Percentiles rank a stretch among this genome's conserved stretches.
phyloP scores from a whole-genome alignment of 2,329 filamentous ascomycete species.

The Calonectria crousiana region DNA sequence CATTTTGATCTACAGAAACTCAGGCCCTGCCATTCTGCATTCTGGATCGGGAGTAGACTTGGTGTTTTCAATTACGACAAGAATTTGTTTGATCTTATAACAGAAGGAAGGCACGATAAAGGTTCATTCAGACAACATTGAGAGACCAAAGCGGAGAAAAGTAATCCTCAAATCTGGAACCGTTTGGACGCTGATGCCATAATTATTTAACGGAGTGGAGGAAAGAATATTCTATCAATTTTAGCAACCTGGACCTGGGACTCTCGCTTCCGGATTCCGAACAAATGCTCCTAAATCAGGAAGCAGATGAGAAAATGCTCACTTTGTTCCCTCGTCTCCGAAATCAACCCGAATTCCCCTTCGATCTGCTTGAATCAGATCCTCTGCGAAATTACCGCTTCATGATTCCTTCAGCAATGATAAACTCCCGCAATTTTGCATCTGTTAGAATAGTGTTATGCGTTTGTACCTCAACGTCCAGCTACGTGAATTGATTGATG shows the following conservation, averaged over 20 bases:
- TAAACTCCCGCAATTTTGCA: conserved; percentile 46
- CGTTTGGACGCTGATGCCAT: conserved; percentile 58
- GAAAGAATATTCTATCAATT: conserved; percentile 57
- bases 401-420: conserved; percentile 38
- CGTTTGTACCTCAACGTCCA: conserved; percentile 49
- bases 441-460: conserved; percentile 48
- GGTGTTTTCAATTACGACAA: conserved; percentile 67
- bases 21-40: conserved; percentile 54
- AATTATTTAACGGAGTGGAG: conserved; percentile 68
- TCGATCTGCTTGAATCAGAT: conserved; percentile 33
- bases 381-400: conserved; percentile 43
- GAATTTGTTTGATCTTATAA: conserved; percentile 64
- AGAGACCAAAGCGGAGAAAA: conserved; percentile 50
- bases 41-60: conserved; percentile 63
- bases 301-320: conserved; percentile 35
- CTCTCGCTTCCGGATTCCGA: conserved; percentile 26
- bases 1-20: conserved; percentile 55
- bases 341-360: conserved; percentile 35
- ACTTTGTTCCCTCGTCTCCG: conserved; percentile 36
- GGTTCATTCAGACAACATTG: conserved; percentile 62
- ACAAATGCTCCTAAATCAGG: conserved; percentile 22
- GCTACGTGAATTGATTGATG: background rate
- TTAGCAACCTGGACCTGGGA: conserved; percentile 42
- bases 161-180: conserved; percentile 58
- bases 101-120: conserved; percentile 59